A percentile compares a stretch with the other conserved stretches of the same genome.
Evolutionary conservation across 306 rosid species (phyloP).

Genomic region (Malus sylvestris): DNA sequence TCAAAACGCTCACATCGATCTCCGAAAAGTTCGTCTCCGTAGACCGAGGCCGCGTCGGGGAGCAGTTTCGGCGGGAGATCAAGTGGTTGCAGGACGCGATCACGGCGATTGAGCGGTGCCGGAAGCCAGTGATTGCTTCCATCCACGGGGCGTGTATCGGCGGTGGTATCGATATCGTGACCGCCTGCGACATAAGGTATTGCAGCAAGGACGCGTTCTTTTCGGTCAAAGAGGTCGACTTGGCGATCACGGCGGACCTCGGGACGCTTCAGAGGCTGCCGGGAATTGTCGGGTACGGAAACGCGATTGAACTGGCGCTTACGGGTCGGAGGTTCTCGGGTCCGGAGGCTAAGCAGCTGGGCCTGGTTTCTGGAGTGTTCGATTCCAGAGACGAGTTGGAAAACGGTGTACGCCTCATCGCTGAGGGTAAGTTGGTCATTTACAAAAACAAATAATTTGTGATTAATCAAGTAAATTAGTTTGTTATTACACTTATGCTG

Average conservation of each 20-base stretch:
- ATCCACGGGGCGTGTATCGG: constrained; percentile 80
- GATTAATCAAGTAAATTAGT: not conserved
- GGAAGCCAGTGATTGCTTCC: constrained; percentile 77
- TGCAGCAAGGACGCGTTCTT: constrained; percentile 70
- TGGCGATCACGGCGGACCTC: constrained; percentile 78
- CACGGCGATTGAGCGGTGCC: constrained; percentile 71
- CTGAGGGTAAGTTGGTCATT: constrained; percentile 40
- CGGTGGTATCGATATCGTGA: constrained; percentile 61
- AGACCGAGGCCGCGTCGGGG: constrained; percentile 47
- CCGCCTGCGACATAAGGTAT: constrained; percentile 78
- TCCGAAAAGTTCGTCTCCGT: not conserved
- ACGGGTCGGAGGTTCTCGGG: constrained; percentile 72
- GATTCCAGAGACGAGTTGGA: constrained; percentile 43
- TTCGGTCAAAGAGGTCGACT: constrained; percentile 79
- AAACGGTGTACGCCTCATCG: constrained; percentile 32
- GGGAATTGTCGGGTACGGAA: constrained; percentile 61
- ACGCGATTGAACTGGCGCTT: constrained; percentile 70
- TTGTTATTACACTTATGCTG: not conserved
- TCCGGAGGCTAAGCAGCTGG: constrained; percentile 60
- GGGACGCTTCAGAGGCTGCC: constrained; percentile 90
- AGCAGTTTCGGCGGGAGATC: constrained; percentile 59
- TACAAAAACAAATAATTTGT: not conserved
- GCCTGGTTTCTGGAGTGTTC: constrained; percentile 56
- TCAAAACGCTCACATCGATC: constrained; percentile 24
- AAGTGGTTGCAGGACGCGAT: constrained; percentile 59